Evolutionary conservation across 306 rosid genomes (phyloP).

Genomic region (Pterocarpus macrocarpus): DNA sequence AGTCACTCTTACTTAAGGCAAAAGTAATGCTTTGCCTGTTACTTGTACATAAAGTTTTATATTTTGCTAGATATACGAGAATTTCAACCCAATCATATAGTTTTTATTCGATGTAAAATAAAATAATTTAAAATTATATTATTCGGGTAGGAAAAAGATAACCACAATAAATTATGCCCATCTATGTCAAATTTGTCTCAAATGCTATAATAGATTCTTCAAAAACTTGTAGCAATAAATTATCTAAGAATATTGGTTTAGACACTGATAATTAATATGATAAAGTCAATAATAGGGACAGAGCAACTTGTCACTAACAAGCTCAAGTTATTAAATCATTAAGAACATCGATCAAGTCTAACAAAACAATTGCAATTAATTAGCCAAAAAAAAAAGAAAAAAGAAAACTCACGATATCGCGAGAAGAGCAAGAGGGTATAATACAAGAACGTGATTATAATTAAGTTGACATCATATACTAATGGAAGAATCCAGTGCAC

Average conservation of each 20-base stretch:
- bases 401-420: neutral
- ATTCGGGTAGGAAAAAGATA: neutral
- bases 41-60: neutral
- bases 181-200: neutral
- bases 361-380: neutral
- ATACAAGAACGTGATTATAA: conserved; percentile 17
- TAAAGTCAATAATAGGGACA: neutral
- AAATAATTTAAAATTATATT: no score
- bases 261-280: no score
- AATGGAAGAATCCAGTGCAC: neutral
- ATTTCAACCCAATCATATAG: neutral
- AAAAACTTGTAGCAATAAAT: no score
- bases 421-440: neutral
- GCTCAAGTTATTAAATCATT: neutral
- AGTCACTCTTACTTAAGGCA: neutral
- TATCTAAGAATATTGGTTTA: no score
- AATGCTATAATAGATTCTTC: neutral
- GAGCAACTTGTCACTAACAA: neutral
- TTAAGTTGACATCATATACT: neutral
- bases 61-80: neutral
- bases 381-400: neutral
- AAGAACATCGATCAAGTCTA: neutral
- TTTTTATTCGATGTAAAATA: no score
- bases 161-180: no score
- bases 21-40: conserved; percentile 1